Conservation (phyloP, 2,329 filamentous ascomycete genomes). For the Colletotrichum lindemuthianum region DNA sequence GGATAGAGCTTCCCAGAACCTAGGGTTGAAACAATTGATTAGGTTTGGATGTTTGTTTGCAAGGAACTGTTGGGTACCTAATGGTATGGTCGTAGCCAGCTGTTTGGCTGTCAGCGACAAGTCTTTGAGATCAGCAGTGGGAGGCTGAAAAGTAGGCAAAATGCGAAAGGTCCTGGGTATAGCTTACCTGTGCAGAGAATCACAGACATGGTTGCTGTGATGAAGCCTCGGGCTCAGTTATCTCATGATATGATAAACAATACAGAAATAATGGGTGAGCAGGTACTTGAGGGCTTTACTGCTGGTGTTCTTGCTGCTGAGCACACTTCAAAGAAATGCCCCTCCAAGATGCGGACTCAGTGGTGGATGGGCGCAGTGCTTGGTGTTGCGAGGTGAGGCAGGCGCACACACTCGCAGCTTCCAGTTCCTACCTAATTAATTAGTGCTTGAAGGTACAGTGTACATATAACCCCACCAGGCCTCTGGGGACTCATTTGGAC, state of each 20-base stretch:
- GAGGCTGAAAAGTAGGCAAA: background rate
- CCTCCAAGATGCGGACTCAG: conserved; percentile 31
- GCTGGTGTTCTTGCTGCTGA: too few species aligned
- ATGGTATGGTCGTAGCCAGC: conserved; percentile 73
- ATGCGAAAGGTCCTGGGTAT: conserved; percentile 1
- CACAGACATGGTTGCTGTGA: conserved; percentile 60
- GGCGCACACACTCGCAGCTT: conserved; percentile 21
- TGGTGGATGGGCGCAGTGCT: conserved; percentile 4
- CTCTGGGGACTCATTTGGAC: conserved; percentile 15
- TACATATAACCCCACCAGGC: conserved; percentile 27
- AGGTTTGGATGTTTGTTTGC: background rate
- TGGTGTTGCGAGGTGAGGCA: background rate
- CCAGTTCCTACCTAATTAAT: conserved; percentile 26
- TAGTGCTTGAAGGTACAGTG: too few species aligned
- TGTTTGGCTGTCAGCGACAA: conserved; percentile 41
- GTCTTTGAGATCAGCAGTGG: conserved; percentile 1
- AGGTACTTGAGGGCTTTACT: too few species aligned
- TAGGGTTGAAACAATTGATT: conserved; percentile 47
- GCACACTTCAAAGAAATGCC: conserved; percentile 20
- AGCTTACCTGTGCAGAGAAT: conserved; percentile 70
- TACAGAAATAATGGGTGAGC: background rate
- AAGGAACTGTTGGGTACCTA: conserved; percentile 51
- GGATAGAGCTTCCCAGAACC: conserved; percentile 98
- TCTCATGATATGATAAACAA: conserved; percentile 32
- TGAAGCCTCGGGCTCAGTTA: conserved; percentile 23